Evolutionary conservation across 495 filamentous ascomycete species (phyloP).

Genomic region (Jackrogersella minutella): DNA sequence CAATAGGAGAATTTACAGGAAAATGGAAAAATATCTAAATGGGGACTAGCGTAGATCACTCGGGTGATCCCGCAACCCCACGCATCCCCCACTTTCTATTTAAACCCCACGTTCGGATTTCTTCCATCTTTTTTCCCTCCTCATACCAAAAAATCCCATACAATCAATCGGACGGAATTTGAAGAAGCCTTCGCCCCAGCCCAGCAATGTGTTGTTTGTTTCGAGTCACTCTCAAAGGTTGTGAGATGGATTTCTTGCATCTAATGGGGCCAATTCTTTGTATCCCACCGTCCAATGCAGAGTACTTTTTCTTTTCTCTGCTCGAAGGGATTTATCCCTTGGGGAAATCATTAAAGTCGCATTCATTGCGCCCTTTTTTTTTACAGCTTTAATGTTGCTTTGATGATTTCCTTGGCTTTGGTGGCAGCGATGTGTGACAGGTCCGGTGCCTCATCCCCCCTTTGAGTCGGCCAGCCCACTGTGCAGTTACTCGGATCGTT

Average conservation of each 20-base stretch:
- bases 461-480: constrained; percentile 26
- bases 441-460: constrained; percentile 5
- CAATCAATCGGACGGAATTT: neutral
- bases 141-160: neutral
- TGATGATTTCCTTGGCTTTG: too few relatives aligned
- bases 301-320: too few relatives aligned
- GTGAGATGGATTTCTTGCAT: neutral
- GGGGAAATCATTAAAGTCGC: neutral
- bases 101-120: neutral
- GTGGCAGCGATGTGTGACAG: constrained; percentile 24
- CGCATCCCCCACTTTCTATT: neutral
- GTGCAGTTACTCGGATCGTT: constrained; percentile 29
- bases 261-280: constrained; percentile 25
- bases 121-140: neutral
- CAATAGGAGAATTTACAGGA: constrained; percentile 8
- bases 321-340: too few relatives aligned
- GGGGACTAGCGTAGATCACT: neutral
- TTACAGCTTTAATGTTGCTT: neutral
- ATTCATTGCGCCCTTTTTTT: neutral
- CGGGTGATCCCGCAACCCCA: neutral
- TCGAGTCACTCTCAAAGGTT: neutral
- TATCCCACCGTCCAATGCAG: constrained; percentile 2
- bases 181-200: neutral
- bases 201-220: too few relatives aligned
- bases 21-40: neutral